Conservation (phyloP, 2,329 filamentous ascomycete genomes). For the Neospermospora avenae region DNA sequence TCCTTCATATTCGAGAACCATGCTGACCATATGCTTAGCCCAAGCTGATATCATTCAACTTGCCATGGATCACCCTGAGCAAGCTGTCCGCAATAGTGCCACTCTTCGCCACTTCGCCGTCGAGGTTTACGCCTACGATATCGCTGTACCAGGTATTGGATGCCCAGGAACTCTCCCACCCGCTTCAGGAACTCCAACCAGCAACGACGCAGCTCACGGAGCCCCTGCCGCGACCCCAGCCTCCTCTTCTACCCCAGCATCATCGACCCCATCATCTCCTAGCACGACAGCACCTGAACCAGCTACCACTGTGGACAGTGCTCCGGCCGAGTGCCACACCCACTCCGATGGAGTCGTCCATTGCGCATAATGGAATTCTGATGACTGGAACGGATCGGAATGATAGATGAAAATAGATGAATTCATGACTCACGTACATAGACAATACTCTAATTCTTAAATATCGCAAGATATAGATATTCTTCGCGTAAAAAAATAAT, state of each 20-base stretch:
- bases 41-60: conserved; percentile 9
- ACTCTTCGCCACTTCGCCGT: conserved; percentile 67
- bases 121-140: conserved; percentile 63
- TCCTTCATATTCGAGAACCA: conserved; percentile 54
- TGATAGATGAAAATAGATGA: neutral
- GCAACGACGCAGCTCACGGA: neutral
- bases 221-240: neutral
- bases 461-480: neutral
- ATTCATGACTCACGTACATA: neutral
- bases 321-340: conserved; percentile 39
- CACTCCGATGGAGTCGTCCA: conserved; percentile 41
- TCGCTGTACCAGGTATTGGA: conserved; percentile 59
- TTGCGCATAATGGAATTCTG: conserved; percentile 32
- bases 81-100: conserved; percentile 54
- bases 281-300: conserved; percentile 16
- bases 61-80: conserved; percentile 5
- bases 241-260: conserved; percentile 11
- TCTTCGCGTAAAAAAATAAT: neutral
- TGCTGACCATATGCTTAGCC: conserved; percentile 42
- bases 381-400: neutral
- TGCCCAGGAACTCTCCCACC: conserved; percentile 47
- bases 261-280: conserved; percentile 6
- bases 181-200: conserved; percentile 2
- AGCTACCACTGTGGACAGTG: conserved; percentile 3
- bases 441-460: neutral